These are phyloP conservation scores for Castanea crenata DNA, from an alignment of 306 rosid species.

Conservation along the genomic window DNA sequence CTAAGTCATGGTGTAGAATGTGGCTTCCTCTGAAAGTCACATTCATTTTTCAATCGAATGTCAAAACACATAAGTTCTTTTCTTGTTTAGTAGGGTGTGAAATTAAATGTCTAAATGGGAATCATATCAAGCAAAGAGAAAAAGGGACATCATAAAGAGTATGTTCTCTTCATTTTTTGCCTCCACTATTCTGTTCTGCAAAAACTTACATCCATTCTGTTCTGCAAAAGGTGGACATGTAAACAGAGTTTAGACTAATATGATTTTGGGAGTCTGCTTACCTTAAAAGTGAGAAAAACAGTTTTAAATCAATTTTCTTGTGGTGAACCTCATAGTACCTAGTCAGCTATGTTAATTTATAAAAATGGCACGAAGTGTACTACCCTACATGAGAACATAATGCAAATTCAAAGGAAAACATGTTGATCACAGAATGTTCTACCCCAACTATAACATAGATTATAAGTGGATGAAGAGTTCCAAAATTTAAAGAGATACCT, in stretches of 20 bases:
- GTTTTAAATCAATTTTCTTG: too few relatives aligned
- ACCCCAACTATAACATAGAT: constrained; percentile 7
- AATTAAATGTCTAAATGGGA: neutral
- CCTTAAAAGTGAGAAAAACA: neutral
- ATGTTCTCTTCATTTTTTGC: neutral
- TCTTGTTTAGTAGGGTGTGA: neutral
- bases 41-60: neutral
- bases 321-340: neutral
- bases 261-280: neutral
- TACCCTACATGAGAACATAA: neutral
- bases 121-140: neutral
- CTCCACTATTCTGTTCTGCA: neutral
- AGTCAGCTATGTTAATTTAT: neutral
- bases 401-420: neutral
- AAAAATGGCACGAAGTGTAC: neutral
- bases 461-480: constrained; percentile 12
- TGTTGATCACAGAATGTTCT: neutral
- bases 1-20: neutral
- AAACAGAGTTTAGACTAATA: neutral
- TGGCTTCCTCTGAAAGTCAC: neutral
- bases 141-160: neutral
- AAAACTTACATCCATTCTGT: neutral
- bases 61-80: neutral
- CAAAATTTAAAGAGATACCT: constrained; percentile 42
- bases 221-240: neutral